Evolutionary conservation across 2,329 filamentous ascomycete genomes (phyloP).

Genomic region (Verticillium longisporum): DNA sequence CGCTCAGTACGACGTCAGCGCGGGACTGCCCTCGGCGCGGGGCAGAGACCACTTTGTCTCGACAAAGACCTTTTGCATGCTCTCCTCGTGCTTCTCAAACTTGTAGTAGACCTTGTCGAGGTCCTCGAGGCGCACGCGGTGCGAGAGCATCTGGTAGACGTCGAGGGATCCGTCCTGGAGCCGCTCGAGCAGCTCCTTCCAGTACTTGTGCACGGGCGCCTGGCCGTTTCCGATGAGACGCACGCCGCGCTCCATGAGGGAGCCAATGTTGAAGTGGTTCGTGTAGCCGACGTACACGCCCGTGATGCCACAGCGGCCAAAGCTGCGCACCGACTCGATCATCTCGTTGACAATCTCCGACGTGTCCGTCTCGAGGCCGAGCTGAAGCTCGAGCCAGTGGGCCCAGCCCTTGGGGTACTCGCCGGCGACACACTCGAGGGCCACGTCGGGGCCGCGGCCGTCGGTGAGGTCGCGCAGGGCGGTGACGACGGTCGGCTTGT

Average conservation of each 20-base stretch:
- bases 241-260: constrained; percentile 81
- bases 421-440: constrained; percentile 59
- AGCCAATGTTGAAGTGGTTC: constrained; percentile 78
- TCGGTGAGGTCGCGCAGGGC: constrained; percentile 67
- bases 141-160: constrained; percentile 73
- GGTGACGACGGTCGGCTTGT: constrained; percentile 57
- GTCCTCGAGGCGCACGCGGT: constrained; percentile 70
- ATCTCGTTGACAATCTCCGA: constrained; percentile 76
- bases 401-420: constrained; percentile 57
- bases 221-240: constrained; percentile 64
- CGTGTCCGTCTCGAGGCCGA: constrained; percentile 77
- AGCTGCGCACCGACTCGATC: constrained; percentile 66
- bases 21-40: constrained; percentile 31
- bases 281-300: constrained; percentile 63
- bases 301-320: constrained; percentile 69
- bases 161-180: constrained; percentile 66
- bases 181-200: constrained; percentile 65
- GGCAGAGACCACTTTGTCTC: constrained; percentile 52
- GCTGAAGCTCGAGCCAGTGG: constrained; percentile 49
- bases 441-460: constrained; percentile 67
- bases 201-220: constrained; percentile 75
- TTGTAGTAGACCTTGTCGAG: constrained; percentile 58
- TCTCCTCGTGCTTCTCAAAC: constrained; percentile 56
- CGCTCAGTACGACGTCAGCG: constrained; percentile 31
- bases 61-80: constrained; percentile 75